phyloP scores from a whole-genome alignment of 2,329 filamentous ascomycete genomes.

The Fusarium lateritium region DNA sequence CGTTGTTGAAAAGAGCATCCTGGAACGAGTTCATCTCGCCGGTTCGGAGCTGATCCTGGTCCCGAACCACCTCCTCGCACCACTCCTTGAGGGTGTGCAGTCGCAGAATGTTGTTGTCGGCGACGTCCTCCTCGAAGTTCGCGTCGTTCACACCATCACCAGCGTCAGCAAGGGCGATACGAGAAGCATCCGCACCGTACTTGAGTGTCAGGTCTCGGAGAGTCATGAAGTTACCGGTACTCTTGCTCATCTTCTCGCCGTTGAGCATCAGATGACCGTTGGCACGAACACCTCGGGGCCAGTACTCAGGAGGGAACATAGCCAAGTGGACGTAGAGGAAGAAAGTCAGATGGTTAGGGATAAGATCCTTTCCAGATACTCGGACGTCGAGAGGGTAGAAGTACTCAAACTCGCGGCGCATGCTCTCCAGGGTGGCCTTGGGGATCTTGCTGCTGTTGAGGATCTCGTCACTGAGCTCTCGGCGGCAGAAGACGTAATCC shows the following conservation, averaged over 20 bases:
- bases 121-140: slow-evolving; percentile 96
- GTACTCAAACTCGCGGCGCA: slow-evolving; percentile 96
- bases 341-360: slow-evolving; percentile 95
- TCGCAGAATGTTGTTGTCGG: slow-evolving; percentile 90
- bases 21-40: slow-evolving; percentile 83
- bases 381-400: slow-evolving; percentile 95
- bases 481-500: slow-evolving; percentile 93
- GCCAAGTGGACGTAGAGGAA: slow-evolving; percentile 95
- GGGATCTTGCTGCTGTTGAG: slow-evolving; percentile 78
- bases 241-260: slow-evolving; percentile 99
- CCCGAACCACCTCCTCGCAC: slow-evolving; percentile 87
- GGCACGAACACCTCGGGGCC: slow-evolving; percentile 86
- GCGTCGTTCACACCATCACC: slow-evolving; percentile 95
- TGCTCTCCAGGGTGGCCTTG: slow-evolving; percentile 79
- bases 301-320: slow-evolving; percentile 88
- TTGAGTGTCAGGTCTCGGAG: slow-evolving; percentile 88
- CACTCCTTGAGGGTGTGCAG: slow-evolving; percentile 88
- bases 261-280: slow-evolving; percentile 97
- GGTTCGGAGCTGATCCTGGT: slow-evolving; percentile 78
- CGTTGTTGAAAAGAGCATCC: slow-evolving; percentile 92
- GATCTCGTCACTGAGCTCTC: slow-evolving; percentile 77
- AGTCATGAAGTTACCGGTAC: slow-evolving; percentile 97
- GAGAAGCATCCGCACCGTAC: slow-evolving; percentile 93
- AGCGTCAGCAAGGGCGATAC: slow-evolving; percentile 93
- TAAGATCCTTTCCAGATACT: slow-evolving; percentile 92